Evolutionary conservation across 768 basidiomycete species (phyloP), one percentile per base, ranked within the genome.

Genomic region (Asterophora lycoperdoides): DNA sequence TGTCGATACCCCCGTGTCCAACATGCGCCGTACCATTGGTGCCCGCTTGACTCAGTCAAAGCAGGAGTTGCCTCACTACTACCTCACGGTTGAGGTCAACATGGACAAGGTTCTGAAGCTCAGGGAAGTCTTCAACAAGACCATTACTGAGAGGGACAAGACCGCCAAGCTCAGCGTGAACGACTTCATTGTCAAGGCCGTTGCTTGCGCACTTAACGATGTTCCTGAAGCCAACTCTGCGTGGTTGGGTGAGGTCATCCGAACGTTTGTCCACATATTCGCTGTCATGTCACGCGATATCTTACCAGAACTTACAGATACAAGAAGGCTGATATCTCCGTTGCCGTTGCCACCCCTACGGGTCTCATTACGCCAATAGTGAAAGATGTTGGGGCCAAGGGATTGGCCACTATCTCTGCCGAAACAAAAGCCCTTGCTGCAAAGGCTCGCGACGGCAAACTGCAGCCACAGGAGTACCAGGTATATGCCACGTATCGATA

Each of bases 141-240:
- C 87, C 14, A 68, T 92, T 33, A 77, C 79, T 19, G 89, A 90
- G 61, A 88, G 89, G 70, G 91, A 93, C 66, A 95, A 94, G 73
- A 70, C 77, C 37, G 83, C 88, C 28, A 99, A 98, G 74, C 80
- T 99, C 44, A 94, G 91, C 57, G 91, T 99, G 51, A 98, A 98
- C 67, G 96, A 99, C 71, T 99, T 99, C 65, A 81, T 99, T 60
- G 83, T 98, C 63, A 99, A 99, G 71, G 96, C 93, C 4, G 83
- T 88, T 28, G 83, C 88, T 8, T 87, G 92, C 59, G 94, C 96
- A 1, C 77, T 98, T 42, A 78, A 80, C 36, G 96, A 98, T 61
- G 94, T 98, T 26, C 96, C 96, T 39, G 96, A 98, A 66, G 94
- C 86, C 57, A 99, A 99, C 75, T 91, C 93, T 44, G 93, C 94